phyloP scores from a whole-genome alignment of 73 alveolate genomes.

The Durusdinium trenchii region DNA sequence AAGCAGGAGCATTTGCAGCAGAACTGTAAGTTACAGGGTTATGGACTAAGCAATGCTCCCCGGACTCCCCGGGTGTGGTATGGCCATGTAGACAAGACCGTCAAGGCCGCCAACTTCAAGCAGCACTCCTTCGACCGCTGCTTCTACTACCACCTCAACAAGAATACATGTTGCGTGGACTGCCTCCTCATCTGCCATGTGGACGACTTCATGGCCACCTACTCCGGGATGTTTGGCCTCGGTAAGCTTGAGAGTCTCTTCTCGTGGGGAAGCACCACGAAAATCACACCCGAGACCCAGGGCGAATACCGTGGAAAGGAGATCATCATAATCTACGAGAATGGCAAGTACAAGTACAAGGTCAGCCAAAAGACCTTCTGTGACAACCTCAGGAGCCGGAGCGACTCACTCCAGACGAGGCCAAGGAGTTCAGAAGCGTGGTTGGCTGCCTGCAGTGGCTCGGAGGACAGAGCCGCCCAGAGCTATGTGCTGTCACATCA shows the following conservation, averaged over 20 bases:
- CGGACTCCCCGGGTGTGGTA: neutral
- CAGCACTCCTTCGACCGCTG: slow-evolving; percentile 2
- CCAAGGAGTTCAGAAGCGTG: no score
- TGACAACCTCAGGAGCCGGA: neutral
- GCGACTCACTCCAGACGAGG: no score
- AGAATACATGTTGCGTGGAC: neutral
- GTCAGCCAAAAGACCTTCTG: slow-evolving; percentile 4
- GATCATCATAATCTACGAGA: neutral
- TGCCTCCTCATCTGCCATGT: neutral
- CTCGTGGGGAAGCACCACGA: neutral
- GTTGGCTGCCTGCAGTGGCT: no score
- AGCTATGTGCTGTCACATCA: no score
- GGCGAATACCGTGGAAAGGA: neutral
- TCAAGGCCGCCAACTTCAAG: neutral
- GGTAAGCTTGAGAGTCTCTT: neutral
- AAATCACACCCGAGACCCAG: neutral
- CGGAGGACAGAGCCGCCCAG: no score
- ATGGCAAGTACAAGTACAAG: neutral
- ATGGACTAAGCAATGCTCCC: no score
- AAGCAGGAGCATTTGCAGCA: no score
- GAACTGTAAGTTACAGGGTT: no score
- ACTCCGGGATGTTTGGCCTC: neutral
- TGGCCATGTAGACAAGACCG: neutral
- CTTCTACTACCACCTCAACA: neutral
- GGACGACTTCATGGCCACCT: neutral